Percentiles rank a stretch among this genome's conserved stretches.
phyloP scores from a whole-genome alignment of 305 asterid species.

The Fraxinus nigra region DNA sequence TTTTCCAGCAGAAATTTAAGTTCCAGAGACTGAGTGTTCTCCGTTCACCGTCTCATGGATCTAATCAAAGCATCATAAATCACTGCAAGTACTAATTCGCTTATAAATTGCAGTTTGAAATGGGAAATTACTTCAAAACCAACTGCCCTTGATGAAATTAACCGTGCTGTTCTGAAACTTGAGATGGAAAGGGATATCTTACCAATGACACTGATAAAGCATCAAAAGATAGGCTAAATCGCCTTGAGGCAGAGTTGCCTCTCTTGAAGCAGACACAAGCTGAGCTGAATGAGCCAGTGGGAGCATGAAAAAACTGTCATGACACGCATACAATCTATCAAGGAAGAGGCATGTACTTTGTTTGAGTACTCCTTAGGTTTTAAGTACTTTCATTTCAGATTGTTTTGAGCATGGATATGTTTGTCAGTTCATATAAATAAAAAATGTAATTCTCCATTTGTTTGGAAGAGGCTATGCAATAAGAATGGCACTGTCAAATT shows the following conservation, averaged over 20 bases:
- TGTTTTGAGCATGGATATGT: background rate
- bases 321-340: conserved; percentile 73
- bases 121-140: conserved; percentile 91
- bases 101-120: conserved; percentile 62
- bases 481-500: background rate
- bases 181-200: conserved; percentile 83
- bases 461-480: background rate
- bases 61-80: background rate
- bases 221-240: conserved; percentile 71
- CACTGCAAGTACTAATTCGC: background rate
- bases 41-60: background rate
- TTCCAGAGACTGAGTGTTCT: background rate
- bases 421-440: background rate
- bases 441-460: background rate
- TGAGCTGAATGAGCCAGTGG: conserved; percentile 84
- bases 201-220: conserved; percentile 77
- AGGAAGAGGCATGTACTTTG: conserved; percentile 69
- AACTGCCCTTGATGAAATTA: conserved; percentile 75
- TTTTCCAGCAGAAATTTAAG: background rate
- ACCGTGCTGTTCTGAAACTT: conserved; percentile 68
- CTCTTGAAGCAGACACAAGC: conserved; percentile 66
- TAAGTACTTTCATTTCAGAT: background rate
- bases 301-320: conserved; percentile 75
- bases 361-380: background rate
- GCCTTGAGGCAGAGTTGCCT: conserved; percentile 69